Evolutionary conservation across 495 filamentous ascomycete species (phyloP).

Genomic region (Trichoderma reesei): DNA sequence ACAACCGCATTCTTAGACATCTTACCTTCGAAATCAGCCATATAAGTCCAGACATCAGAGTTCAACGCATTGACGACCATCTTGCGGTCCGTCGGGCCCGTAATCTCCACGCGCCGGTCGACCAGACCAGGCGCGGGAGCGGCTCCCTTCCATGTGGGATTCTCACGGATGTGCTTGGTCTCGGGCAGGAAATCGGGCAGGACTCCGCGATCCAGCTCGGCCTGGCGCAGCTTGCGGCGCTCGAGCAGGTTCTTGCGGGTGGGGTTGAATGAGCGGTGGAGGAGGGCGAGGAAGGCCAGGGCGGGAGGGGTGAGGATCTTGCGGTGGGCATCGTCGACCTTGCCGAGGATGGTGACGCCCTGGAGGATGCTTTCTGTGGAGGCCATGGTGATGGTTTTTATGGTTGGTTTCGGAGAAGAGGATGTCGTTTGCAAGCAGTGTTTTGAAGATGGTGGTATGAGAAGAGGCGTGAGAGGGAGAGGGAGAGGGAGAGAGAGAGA

Average conservation of each 20-base stretch:
- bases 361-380: slow-evolving; percentile 66
- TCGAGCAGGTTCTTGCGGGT: slow-evolving; percentile 86
- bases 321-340: slow-evolving; percentile 64
- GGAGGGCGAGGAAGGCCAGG: slow-evolving; percentile 82
- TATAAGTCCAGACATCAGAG: slow-evolving; percentile 97
- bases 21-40: slow-evolving; percentile 96
- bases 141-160: slow-evolving; percentile 89
- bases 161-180: slow-evolving; percentile 91
- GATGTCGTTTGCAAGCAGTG: background rate
- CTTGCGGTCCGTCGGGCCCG: slow-evolving; percentile 93
- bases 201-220: slow-evolving; percentile 83
- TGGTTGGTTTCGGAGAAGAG: background rate
- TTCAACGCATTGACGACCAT: slow-evolving; percentile 99
- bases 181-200: slow-evolving; percentile 95
- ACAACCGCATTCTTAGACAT: too few species aligned
- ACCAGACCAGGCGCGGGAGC: slow-evolving; percentile 88
- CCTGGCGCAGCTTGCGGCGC: slow-evolving; percentile 77
- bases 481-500: background rate
- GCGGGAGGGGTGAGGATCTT: slow-evolving; percentile 91
- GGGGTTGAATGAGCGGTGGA: slow-evolving; percentile 88
- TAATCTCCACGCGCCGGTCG: slow-evolving; percentile 97
- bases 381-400: slow-evolving; percentile 45
- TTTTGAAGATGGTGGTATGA: background rate
- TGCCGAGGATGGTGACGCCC: slow-evolving; percentile 77
- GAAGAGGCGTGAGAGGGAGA: background rate